Evolutionary conservation across 345 rosid species (phyloP), one percentile per base, ranked within the genome.

Genomic region (Ceriops zippeliana): DNA sequence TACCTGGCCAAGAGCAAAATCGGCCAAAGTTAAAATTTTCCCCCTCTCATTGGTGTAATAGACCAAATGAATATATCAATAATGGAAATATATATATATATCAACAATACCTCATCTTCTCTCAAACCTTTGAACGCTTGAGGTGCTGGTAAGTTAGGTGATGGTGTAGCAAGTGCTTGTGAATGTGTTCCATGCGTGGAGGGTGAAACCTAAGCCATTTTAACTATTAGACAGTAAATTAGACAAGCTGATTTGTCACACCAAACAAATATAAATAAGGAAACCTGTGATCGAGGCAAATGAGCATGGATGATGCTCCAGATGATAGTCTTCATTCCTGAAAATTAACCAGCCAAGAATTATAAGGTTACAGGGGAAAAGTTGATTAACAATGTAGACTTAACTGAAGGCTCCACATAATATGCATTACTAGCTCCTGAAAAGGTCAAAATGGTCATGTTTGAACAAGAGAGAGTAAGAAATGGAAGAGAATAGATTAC

Each of bases 251-350:
- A 46, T 6, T 57, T 51, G 42, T 42, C 6, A 35, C 24, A 54
- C 32, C 15, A 58, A 24, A 26, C 32, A 5, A 19, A 47, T 57
- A 62, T 49, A 77, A 38, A 58, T 20, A 60, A 37, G 63, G 32
- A 61, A 80, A 95, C 99, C 97, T 89, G 99, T 28, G 98, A 84
- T 61, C 97, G 89, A 35, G 99, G 98, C 75, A 87, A 80, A 86
- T 95, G 99, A 27, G 97, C 97, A 77, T 95, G 99, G 28, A 97
- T 95, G 74, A 95, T 90, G 81, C 97, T 95, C 99, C 98, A 91
- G 67, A 87, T 80, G 62, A 95, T 90, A 69, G 99, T 91, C 83
- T 95, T 95, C 99, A 95, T 95, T 82, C 99, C 99, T 95, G 81
- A 67, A 65, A 71, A 73, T 31, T 63, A 61, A 70, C 64, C 70